phyloP scores from a whole-genome alignment of 768 basidiomycete species.

The Sarcomyxa edulis region DNA sequence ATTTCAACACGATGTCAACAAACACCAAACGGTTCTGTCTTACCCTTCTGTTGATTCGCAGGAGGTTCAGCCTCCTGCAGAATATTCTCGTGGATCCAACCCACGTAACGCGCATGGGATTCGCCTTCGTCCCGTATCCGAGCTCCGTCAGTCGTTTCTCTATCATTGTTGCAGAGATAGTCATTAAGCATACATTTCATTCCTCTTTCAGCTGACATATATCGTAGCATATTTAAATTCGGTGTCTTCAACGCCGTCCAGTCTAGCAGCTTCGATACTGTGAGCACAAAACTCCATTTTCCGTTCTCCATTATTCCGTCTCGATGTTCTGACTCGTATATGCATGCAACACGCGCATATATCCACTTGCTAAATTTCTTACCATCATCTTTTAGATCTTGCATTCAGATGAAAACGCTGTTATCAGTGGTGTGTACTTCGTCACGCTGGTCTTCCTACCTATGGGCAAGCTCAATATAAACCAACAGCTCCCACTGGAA shows the following conservation, averaged over 20 bases:
- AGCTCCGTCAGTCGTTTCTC: slow-evolving; percentile 50
- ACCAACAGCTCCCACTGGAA: slow-evolving; percentile 84
- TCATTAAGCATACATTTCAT: background rate
- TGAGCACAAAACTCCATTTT: slow-evolving; percentile 29
- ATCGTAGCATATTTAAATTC: slow-evolving; percentile 80
- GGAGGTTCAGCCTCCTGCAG: background rate
- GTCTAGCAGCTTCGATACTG: slow-evolving; percentile 73
- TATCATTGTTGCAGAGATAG: background rate
- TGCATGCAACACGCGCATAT: background rate
- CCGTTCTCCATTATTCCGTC: background rate
- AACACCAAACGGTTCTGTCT: too few relatives aligned
- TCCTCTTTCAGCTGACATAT: slow-evolving; percentile 63
- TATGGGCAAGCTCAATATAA: slow-evolving; percentile 8
- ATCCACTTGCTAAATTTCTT: background rate
- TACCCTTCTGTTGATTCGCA: too few relatives aligned
- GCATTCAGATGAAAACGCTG: slow-evolving; percentile 51
- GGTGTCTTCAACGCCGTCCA: slow-evolving; percentile 91
- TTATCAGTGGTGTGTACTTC: slow-evolving; percentile 42
- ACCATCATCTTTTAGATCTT: slow-evolving; percentile 62
- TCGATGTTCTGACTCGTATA: too few relatives aligned
- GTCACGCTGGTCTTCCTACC: background rate
- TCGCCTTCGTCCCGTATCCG: slow-evolving; percentile 62
- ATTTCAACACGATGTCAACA: too few relatives aligned
- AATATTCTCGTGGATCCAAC: slow-evolving; percentile 11
- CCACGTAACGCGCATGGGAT: slow-evolving; percentile 40